These are phyloP conservation scores for Alternaria conjuncta DNA, from an alignment of 2,329 filamentous ascomycete genomes.

Conservation along the genomic window DNA sequence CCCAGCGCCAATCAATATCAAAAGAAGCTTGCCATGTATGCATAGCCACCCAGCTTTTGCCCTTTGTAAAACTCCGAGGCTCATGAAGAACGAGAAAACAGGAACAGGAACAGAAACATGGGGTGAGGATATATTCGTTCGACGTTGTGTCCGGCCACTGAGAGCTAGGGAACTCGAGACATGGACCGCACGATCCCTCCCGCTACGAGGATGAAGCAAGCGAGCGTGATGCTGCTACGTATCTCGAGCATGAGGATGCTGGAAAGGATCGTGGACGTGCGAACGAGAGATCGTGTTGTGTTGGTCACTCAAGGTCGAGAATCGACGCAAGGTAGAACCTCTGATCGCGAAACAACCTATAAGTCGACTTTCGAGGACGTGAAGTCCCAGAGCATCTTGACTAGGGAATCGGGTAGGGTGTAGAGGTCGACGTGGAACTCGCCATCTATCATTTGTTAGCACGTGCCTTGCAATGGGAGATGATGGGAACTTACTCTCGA, in stretches of 20 bases:
- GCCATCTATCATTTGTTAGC: conserved; percentile 66
- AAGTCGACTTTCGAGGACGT: conserved; percentile 51
- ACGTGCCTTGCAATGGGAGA: background rate
- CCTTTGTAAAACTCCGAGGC: conserved; percentile 8
- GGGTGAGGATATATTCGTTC: background rate
- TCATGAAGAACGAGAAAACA: conserved; percentile 5
- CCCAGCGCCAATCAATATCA: background rate
- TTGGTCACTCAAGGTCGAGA: background rate
- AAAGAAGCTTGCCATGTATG: background rate
- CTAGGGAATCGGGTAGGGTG: conserved; percentile 87
- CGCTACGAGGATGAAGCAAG: background rate
- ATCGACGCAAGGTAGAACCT: background rate
- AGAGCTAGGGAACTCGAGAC: background rate
- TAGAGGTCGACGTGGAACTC: conserved; percentile 99
- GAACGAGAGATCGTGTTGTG: background rate
- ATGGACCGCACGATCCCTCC: background rate
- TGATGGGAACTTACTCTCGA: conserved; percentile 75
- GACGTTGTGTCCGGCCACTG: background rate
- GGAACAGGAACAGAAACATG: background rate
- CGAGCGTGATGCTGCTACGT: background rate
- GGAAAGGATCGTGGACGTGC: background rate
- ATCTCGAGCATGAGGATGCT: background rate
- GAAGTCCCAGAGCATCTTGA: conserved; percentile 97
- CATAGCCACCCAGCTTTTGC: conserved; percentile 5
- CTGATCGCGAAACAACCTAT: conserved; percentile 21